Evolutionary conservation across 2,329 filamentous ascomycete species (phyloP).

Genomic region (Aspergillus unguis): DNA sequence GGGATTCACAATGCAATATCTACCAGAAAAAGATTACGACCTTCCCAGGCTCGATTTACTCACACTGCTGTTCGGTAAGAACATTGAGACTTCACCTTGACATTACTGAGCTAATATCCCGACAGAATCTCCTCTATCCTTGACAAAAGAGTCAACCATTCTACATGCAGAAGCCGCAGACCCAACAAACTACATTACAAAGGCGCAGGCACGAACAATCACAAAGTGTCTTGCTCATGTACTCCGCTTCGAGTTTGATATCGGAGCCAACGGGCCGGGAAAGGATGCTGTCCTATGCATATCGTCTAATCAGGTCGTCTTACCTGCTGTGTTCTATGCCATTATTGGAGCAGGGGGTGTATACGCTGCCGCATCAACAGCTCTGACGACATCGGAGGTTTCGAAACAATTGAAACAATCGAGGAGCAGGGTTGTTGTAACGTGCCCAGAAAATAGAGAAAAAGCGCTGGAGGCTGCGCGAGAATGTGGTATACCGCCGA

Average conservation of each 20-base stretch:
- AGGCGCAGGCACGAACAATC: constrained; percentile 47
- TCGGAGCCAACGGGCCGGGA: constrained; percentile 49
- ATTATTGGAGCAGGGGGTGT: constrained; percentile 59
- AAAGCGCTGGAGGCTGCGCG: constrained; percentile 51
- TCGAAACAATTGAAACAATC: constrained; percentile 11
- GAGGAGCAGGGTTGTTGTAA: constrained; percentile 7
- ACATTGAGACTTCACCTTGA: neutral
- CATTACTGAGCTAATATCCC: neutral
- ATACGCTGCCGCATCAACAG: constrained; percentile 53
- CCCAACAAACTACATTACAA: constrained; percentile 54
- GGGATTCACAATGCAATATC: constrained; percentile 13
- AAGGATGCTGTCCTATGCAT: constrained; percentile 57
- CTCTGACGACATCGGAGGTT: constrained; percentile 38
- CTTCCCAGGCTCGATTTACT: constrained; percentile 15
- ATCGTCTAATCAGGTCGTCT: constrained; percentile 55
- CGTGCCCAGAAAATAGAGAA: constrained; percentile 30
- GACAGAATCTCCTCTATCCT: constrained; percentile 10
- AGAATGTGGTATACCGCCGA: constrained; percentile 43
- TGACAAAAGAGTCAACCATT: constrained; percentile 46
- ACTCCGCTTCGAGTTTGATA: constrained; percentile 52
- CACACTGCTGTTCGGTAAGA: constrained; percentile 13
- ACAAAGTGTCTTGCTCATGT: constrained; percentile 55
- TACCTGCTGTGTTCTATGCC: constrained; percentile 54
- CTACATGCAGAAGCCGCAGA: constrained; percentile 59
- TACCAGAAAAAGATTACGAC: constrained; percentile 14